Conservation (phyloP, 2,329 filamentous ascomycete species). For the Microcera coccophila region DNA sequence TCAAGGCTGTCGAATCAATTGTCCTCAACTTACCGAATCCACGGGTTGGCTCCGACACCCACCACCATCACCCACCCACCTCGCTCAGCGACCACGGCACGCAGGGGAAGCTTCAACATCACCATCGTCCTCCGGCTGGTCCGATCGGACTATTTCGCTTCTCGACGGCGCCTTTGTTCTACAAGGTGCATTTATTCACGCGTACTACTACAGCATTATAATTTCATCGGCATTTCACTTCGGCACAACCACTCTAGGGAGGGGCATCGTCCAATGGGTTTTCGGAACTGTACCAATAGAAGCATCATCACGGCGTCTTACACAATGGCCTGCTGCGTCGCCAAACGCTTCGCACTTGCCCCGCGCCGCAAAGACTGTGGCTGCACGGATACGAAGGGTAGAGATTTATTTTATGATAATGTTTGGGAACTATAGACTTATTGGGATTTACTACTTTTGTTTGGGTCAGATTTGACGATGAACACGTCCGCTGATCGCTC, state of each 20-base stretch:
- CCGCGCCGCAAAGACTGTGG: constrained; percentile 5
- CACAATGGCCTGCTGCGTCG: constrained; percentile 16
- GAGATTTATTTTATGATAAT: constrained; percentile 23
- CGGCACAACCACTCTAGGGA: constrained; percentile 16
- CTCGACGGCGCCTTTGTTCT: constrained; percentile 13
- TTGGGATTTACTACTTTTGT: constrained; percentile 17
- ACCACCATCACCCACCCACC: constrained; percentile 4
- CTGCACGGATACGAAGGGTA: constrained; percentile 8
- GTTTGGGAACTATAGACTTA: constrained; percentile 29
- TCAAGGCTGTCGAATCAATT: constrained; percentile 20
- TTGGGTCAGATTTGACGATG: constrained; percentile 19
- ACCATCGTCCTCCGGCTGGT: constrained; percentile 22
- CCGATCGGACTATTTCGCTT: constrained; percentile 26
- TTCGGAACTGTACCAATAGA: constrained; percentile 29
- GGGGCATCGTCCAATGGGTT: constrained; percentile 17
- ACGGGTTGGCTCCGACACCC: background rate
- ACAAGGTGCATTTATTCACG: constrained; percentile 16
- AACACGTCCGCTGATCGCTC: constrained; percentile 26
- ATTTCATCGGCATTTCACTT: background rate
- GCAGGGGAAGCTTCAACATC: constrained; percentile 9
- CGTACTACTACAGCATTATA: constrained; percentile 23
- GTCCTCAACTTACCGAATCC: constrained; percentile 19
- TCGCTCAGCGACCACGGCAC: constrained; percentile 8
- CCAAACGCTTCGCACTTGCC: constrained; percentile 1
- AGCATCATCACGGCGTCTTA: constrained; percentile 27